Conservation (phyloP, 2,329 filamentous ascomycete species). For the Fusarium nanum region DNA sequence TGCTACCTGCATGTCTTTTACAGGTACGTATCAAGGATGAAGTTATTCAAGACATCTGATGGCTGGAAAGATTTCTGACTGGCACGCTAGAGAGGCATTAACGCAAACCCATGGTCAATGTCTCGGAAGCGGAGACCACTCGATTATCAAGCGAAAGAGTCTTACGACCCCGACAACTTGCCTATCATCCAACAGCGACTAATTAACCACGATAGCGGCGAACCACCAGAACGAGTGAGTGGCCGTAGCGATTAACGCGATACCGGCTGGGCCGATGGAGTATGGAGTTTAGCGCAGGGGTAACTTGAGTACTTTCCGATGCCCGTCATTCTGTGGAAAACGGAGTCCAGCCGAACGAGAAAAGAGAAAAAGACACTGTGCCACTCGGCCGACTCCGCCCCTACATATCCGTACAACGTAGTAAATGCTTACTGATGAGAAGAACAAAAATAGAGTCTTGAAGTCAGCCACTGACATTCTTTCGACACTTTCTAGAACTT, state of each 20-base stretch:
- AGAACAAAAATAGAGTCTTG: conserved; percentile 15
- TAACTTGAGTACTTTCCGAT: conserved; percentile 14
- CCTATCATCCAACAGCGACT: conserved; percentile 21
- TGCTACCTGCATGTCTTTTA: conserved; percentile 1
- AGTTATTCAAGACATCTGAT: conserved; percentile 7
- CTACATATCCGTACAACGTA: conserved; percentile 1
- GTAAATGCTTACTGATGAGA: conserved; percentile 26
- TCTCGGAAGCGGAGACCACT: conserved; percentile 9
- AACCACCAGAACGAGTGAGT: conserved; percentile 16
- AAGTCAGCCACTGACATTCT: conserved; percentile 15
- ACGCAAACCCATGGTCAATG: conserved; percentile 16
- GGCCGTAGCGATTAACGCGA: conserved; percentile 31
- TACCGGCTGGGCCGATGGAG: conserved; percentile 38
- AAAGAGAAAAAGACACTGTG: conserved; percentile 34
- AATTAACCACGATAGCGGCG: conserved; percentile 34
- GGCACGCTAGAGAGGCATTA: conserved; percentile 26
- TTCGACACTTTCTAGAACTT: background rate
- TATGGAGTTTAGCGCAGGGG: conserved; percentile 40
- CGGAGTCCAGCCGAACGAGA: conserved; percentile 24
- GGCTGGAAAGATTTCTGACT: background rate
- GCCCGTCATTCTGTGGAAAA: conserved; percentile 28
- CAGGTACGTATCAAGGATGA: conserved; percentile 15
- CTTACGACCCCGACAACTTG: conserved; percentile 16
- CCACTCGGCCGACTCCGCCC: conserved; percentile 40
- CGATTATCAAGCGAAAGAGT: conserved; percentile 20